phyloP scores from a whole-genome alignment of 2,329 filamentous ascomycete genomes.

The Claviceps sp. region DNA sequence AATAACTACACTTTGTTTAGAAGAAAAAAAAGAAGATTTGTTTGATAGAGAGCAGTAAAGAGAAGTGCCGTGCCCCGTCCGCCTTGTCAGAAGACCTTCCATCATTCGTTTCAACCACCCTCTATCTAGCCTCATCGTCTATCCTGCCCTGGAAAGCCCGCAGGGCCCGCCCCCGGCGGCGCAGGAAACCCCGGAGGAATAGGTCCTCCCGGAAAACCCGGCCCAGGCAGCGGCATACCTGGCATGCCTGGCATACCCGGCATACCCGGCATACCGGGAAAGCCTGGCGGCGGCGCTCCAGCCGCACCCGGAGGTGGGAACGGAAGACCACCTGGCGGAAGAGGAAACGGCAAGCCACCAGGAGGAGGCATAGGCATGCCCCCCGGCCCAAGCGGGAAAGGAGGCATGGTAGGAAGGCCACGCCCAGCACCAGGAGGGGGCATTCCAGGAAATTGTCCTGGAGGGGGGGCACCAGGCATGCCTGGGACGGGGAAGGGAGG shows the following conservation, averaged over 20 bases:
- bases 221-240: slow-evolving; percentile 26
- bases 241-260: slow-evolving; percentile 21
- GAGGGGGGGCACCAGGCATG: slow-evolving; percentile 27
- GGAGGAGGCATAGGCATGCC: slow-evolving; percentile 20
- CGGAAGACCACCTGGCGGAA: slow-evolving; percentile 21
- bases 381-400: slow-evolving; percentile 26
- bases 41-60: neutral
- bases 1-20: slow-evolving; percentile 10
- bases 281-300: slow-evolving; percentile 16
- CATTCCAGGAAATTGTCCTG: slow-evolving; percentile 26
- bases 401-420: slow-evolving; percentile 32
- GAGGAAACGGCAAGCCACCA: slow-evolving; percentile 29
- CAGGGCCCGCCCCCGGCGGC: neutral
- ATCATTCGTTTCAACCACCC: neutral
- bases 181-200: slow-evolving; percentile 14
- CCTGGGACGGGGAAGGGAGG: slow-evolving; percentile 50
- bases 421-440: slow-evolving; percentile 32
- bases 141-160: slow-evolving; percentile 24
- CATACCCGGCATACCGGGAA: slow-evolving; percentile 11
- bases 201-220: slow-evolving; percentile 29
- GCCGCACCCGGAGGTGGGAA: slow-evolving; percentile 25
- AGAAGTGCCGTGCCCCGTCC: no score
- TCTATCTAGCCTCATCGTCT: slow-evolving; percentile 18
- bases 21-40: slow-evolving; percentile 2
- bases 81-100: neutral